phyloP scores from a whole-genome alignment of 1,284 basidiomycete genomes.

The Lentinula novae-zelandiae region DNA sequence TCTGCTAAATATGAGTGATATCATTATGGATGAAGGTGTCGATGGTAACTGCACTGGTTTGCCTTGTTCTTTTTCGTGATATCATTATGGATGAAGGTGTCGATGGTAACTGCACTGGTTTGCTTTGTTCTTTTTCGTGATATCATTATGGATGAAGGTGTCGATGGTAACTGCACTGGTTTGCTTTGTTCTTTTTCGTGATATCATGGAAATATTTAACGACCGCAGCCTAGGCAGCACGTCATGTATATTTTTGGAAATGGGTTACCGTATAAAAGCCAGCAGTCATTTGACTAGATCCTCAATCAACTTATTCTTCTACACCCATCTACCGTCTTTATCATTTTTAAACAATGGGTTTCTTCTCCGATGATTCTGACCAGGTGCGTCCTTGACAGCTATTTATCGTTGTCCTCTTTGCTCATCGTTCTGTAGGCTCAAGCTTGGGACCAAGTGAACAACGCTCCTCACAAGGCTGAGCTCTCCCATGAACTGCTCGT shows the following conservation, averaged over 20 bases:
- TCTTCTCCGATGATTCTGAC: conserved; percentile 47
- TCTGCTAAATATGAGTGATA: neutral
- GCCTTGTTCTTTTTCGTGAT: too few relatives aligned
- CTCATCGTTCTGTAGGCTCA: conserved; percentile 21
- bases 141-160: neutral
- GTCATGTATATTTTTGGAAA: conserved; percentile 1
- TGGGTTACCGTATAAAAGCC: neutral
- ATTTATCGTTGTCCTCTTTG: neutral
- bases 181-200: too few relatives aligned
- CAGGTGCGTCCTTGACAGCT: conserved; percentile 20
- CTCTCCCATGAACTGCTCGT: conserved; percentile 67
- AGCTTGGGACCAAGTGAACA: conserved; percentile 41
- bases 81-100: neutral
- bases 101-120: neutral
- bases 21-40: neutral
- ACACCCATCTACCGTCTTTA: neutral
- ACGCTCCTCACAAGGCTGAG: conserved; percentile 50
- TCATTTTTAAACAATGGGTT: conserved; percentile 41
- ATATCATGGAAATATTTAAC: too few relatives aligned
- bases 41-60: neutral
- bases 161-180: neutral
- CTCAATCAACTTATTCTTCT: neutral
- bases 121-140: neutral
- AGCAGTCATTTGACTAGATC: neutral
- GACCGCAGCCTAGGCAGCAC: neutral